Conservation (phyloP, 2,329 filamentous ascomycete species). For the Clarireedia paspali region DNA sequence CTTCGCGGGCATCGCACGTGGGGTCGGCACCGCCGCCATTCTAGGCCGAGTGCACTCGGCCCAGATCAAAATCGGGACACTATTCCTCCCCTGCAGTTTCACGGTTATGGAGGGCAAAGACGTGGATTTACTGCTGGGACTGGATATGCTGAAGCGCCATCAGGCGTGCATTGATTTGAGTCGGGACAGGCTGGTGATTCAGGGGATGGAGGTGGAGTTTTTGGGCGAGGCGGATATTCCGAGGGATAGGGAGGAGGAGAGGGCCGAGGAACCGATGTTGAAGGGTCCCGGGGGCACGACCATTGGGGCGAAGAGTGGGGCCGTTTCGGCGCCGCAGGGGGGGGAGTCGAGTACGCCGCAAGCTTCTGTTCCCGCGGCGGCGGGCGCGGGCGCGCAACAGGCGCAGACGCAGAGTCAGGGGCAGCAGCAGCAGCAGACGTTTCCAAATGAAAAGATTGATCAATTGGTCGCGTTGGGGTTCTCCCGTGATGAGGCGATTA, state of each 20-base stretch:
- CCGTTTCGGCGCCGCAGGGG: slow-evolving; percentile 45
- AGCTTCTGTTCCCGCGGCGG: background rate
- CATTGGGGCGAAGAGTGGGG: slow-evolving; percentile 77
- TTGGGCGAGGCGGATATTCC: slow-evolving; percentile 90
- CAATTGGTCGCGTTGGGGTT: slow-evolving; percentile 74
- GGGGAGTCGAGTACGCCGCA: background rate
- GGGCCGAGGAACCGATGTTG: slow-evolving; percentile 74
- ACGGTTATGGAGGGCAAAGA: slow-evolving; percentile 99
- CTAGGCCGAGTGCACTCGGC: slow-evolving; percentile 92
- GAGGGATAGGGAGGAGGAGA: slow-evolving; percentile 66
- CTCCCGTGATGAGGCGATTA: slow-evolving; percentile 65
- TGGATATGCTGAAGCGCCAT: slow-evolving; percentile 96
- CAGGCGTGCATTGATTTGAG: slow-evolving; percentile 86
- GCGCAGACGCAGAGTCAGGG: slow-evolving; percentile 8
- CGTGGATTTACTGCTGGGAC: slow-evolving; percentile 83
- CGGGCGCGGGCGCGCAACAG: slow-evolving; percentile 1
- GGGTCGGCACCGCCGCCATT: slow-evolving; percentile 90
- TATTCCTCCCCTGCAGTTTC: slow-evolving; percentile 88
- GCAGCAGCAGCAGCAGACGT: slow-evolving; percentile 23
- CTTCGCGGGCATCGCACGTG: slow-evolving; percentile 84
- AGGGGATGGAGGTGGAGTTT: slow-evolving; percentile 82
- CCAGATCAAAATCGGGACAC: slow-evolving; percentile 83
- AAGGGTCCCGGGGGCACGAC: slow-evolving; percentile 81
- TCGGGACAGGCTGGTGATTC: slow-evolving; percentile 79
- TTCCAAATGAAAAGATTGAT: slow-evolving; percentile 59